Conservation (phyloP, 148 eudicot genomes). For the Polygonum aviculare region DNA sequence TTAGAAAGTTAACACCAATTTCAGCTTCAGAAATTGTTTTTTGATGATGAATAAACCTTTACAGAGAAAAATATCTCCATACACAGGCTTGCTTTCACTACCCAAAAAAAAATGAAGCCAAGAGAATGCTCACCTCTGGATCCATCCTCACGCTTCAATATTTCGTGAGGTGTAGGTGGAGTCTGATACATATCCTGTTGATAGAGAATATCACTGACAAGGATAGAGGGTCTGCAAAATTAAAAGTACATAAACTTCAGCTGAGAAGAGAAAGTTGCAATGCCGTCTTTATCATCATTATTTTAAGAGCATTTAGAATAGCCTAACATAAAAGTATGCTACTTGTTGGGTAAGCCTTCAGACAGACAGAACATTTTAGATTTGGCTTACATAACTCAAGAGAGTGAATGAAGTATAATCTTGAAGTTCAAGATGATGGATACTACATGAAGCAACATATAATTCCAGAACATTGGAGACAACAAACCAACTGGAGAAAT, state of each 20-base stretch:
- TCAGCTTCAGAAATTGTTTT: not conserved
- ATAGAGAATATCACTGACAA: slow-evolving; percentile 79
- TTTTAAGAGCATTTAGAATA: not conserved
- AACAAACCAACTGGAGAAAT: not conserved
- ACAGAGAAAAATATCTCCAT: not conserved
- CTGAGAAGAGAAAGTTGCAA: not conserved
- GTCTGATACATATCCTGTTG: slow-evolving; percentile 52
- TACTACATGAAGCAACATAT: not conserved
- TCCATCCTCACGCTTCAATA: slow-evolving; percentile 45
- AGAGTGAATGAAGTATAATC: not conserved
- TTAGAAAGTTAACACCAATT: not conserved
- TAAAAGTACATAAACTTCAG: not conserved
- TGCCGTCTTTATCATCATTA: not conserved
- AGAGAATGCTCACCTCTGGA: slow-evolving; percentile 38
- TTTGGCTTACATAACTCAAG: not conserved
- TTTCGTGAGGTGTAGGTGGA: slow-evolving; percentile 35
- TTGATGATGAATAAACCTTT: not conserved
- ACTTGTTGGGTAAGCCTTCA: not conserved
- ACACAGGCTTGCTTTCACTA: not conserved
- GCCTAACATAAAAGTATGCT: not conserved
- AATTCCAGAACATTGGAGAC: not conserved
- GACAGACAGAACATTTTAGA: not conserved
- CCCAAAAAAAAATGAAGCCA: not conserved
- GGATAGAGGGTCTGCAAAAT: slow-evolving; percentile 73
- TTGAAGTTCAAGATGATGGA: not conserved